These are phyloP conservation scores for Fusarium nodosum DNA, from an alignment of 2,329 filamentous ascomycete species.

Conservation along the genomic window DNA sequence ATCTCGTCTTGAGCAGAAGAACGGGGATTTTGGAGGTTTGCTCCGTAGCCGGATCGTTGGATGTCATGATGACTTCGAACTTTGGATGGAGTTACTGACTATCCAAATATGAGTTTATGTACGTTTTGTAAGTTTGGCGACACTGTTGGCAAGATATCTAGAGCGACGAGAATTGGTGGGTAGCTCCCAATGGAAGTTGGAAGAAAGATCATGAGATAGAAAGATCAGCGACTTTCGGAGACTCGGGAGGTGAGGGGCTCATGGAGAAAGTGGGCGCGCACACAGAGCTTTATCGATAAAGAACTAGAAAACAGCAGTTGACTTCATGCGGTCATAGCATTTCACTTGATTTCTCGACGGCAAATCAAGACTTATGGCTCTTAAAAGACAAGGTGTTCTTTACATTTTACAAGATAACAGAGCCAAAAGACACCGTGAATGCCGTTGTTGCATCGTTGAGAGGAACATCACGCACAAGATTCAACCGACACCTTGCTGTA, in stretches of 20 bases:
- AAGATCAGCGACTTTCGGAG: constrained; percentile 42
- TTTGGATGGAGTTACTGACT: neutral
- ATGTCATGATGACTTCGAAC: constrained; percentile 20
- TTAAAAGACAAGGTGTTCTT: too few relatives aligned
- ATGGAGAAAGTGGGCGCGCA: constrained; percentile 37
- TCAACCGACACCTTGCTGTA: constrained; percentile 61
- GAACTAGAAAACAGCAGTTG: constrained; percentile 5
- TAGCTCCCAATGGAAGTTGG: constrained; percentile 11
- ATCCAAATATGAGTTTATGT: neutral
- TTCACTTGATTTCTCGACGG: neutral
- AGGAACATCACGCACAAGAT: constrained; percentile 62
- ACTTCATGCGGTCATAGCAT: neutral
- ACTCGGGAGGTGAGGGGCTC: constrained; percentile 35
- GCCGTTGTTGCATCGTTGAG: neutral
- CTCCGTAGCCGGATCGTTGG: constrained; percentile 26
- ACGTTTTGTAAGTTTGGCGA: neutral
- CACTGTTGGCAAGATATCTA: neutral
- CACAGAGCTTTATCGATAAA: constrained; percentile 38
- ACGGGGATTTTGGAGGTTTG: constrained; percentile 60
- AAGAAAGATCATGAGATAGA: constrained; percentile 33
- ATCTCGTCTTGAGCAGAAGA: constrained; percentile 83
- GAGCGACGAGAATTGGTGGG: neutral
- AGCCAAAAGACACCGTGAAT: constrained; percentile 52
- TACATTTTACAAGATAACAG: neutral
- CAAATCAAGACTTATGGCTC: neutral